Percentiles rank a stretch among this genome's conserved stretches.
Conservation (phyloP, 1,284 basidiomycete species). For the Leccinum solheimii region DNA sequence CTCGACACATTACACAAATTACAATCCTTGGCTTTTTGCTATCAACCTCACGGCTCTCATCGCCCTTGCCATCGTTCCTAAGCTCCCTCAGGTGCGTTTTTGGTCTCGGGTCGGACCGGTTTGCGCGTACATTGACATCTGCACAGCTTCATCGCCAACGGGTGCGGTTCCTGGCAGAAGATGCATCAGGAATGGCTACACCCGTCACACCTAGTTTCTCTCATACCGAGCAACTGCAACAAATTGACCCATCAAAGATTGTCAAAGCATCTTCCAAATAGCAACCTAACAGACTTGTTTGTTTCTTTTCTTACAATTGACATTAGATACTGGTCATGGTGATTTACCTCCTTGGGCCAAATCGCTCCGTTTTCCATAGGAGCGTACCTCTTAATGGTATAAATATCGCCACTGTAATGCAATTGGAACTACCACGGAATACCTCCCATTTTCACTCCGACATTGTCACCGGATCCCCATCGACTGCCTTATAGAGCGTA, state of each 20-base stretch:
- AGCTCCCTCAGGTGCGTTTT: constrained; percentile 80
- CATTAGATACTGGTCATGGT: constrained; percentile 22
- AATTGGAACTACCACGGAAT: constrained; percentile 19
- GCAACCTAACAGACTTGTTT: constrained; percentile 15
- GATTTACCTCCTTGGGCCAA: constrained; percentile 14
- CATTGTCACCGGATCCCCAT: constrained; percentile 4
- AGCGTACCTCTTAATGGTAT: constrained; percentile 36
- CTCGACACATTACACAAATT: constrained; percentile 98
- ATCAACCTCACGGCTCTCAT: constrained; percentile 88
- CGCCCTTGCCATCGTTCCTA: constrained; percentile 82
- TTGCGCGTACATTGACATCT: constrained; percentile 19
- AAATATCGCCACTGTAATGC: constrained; percentile 36
- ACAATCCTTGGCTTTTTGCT: constrained; percentile 90
- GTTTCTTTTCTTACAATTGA: constrained; percentile 11
- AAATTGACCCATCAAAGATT: constrained; percentile 28
- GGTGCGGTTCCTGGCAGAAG: constrained; percentile 68
- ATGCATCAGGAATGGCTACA: constrained; percentile 62
- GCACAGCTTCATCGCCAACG: constrained; percentile 75
- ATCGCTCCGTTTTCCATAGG: constrained; percentile 22
- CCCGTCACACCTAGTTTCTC: constrained; percentile 60
- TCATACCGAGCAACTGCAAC: constrained; percentile 25
- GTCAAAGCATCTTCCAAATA: constrained; percentile 41
- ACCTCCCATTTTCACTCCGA: constrained; percentile 17
- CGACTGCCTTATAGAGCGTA: constrained; percentile 61
- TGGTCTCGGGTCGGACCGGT: constrained; percentile 3